Percentiles rank a stretch among this genome's conserved stretches.
Evolutionary conservation across 805 yeast genomes (phyloP).

Genomic region (Kodamaea hsintzibuensis): DNA sequence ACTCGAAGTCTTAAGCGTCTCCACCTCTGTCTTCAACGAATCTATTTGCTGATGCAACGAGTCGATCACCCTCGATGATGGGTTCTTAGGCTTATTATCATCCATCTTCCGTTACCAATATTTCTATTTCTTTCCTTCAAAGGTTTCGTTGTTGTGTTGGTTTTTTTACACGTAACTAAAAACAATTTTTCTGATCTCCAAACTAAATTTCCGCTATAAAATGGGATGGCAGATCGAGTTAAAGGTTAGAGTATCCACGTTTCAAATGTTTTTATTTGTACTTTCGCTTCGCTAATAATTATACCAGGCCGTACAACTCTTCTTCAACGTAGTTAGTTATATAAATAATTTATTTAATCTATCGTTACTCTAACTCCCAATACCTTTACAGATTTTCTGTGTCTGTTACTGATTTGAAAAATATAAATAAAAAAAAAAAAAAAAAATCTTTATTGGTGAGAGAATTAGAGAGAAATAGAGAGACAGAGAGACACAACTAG

Average conservation of each 20-base stretch:
- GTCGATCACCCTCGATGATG: constrained; percentile 49
- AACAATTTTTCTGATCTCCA: background rate
- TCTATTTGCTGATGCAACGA: constrained; percentile 50
- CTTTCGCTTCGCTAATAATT: too few species aligned
- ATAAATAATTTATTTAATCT: too few species aligned
- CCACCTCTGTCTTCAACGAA: constrained; percentile 45
- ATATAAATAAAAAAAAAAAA: too few species aligned
- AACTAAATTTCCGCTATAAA: background rate
- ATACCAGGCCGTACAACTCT: too few species aligned
- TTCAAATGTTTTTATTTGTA: too few species aligned
- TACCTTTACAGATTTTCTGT: background rate
- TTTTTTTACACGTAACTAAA: background rate
- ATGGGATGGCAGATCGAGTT: background rate
- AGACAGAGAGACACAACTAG: too few species aligned
- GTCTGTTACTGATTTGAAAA: background rate
- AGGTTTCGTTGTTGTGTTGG: background rate
- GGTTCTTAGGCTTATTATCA: constrained; percentile 11
- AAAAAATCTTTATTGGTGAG: background rate
- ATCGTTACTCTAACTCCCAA: too few species aligned
- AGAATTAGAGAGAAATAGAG: too few species aligned
- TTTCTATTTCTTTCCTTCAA: too few species aligned
- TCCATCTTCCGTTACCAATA: too few species aligned
- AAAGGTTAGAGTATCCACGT: too few species aligned
- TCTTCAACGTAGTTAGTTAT: too few species aligned
- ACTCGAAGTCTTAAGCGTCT: constrained; percentile 36